Evolutionary conservation across 768 basidiomycete genomes (phyloP).

Genomic region (Brasilioporus rufonigricans): DNA sequence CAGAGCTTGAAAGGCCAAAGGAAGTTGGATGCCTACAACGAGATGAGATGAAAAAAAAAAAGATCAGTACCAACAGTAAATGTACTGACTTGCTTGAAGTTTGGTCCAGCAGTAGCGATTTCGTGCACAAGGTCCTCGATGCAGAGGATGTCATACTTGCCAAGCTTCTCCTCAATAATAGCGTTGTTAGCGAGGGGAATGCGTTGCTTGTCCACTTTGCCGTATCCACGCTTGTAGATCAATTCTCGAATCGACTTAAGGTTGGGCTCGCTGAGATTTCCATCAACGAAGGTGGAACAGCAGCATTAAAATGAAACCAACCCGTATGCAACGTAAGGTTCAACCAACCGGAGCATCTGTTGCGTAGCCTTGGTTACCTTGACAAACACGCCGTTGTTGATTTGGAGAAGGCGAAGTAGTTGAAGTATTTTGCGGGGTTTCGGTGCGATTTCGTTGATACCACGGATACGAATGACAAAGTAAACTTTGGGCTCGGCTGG

Average conservation of each 20-base stretch:
- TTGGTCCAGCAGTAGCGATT: conserved; percentile 91
- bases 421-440: conserved; percentile 99
- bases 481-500: conserved; percentile 95
- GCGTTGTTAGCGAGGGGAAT: conserved; percentile 93
- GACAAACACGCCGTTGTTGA: conserved; percentile 99
- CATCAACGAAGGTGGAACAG: conserved; percentile 1
- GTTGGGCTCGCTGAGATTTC: conserved; percentile 76
- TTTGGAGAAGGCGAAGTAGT: conserved; percentile 96
- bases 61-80: background rate
- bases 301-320: conserved; percentile 34
- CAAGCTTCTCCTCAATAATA: conserved; percentile 87
- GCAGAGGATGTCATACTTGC: conserved; percentile 94
- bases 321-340: conserved; percentile 98
- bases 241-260: conserved; percentile 95
- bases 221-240: conserved; percentile 99
- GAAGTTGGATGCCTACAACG: conserved; percentile 79
- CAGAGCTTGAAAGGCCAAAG: conserved; percentile 99
- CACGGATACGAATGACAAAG: conserved; percentile 96
- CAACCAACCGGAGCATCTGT: conserved; percentile 97
- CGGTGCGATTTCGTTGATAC: conserved; percentile 99
- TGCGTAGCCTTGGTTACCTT: conserved; percentile 95
- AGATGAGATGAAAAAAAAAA: background rate
- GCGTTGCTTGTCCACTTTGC: conserved; percentile 97
- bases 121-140: conserved; percentile 98
- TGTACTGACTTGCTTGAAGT: conserved; percentile 91